Evolutionary conservation across 305 asterid genomes (phyloP).

Genomic region (Stenogyne calaminthoides): DNA sequence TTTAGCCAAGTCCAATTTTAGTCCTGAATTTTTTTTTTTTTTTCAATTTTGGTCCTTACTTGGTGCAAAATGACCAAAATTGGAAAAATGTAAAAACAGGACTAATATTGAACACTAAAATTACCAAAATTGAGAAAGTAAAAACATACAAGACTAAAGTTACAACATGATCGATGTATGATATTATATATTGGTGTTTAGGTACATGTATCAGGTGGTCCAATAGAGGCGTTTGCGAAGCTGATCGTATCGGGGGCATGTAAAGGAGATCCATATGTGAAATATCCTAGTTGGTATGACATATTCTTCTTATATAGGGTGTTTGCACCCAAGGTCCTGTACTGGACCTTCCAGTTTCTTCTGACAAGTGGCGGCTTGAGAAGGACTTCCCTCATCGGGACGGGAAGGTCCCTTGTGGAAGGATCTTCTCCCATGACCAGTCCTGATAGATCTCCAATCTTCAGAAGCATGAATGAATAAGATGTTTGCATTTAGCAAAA

Average conservation of each 20-base stretch:
- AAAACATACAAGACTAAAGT: too few relatives aligned
- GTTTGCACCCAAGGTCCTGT: slow-evolving; percentile 68
- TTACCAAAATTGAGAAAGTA: too few relatives aligned
- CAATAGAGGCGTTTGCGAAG: slow-evolving; percentile 79
- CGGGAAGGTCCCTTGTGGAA: slow-evolving; percentile 62
- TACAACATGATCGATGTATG: too few relatives aligned
- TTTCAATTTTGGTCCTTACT: too few relatives aligned
- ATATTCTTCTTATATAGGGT: slow-evolving; percentile 70
- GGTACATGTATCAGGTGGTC: slow-evolving; percentile 66
- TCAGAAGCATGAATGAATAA: slow-evolving; percentile 18
- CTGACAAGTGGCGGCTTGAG: slow-evolving; percentile 45
- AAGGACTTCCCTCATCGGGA: slow-evolving; percentile 72
- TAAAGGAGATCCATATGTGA: slow-evolving; percentile 76
- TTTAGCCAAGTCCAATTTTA: too few relatives aligned
- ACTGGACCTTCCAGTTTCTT: slow-evolving; percentile 68
- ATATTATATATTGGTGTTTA: slow-evolving; percentile 2
- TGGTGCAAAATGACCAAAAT: too few relatives aligned
- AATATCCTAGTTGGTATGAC: slow-evolving; percentile 84
- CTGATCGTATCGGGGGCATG: slow-evolving; percentile 75
- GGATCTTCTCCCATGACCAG: slow-evolving; percentile 21
- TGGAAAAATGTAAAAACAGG: too few relatives aligned
- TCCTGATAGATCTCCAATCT: not conserved
- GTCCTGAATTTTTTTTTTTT: too few relatives aligned
- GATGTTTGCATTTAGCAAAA: not conserved
- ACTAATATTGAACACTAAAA: too few relatives aligned